Base-by-base conservation (phyloP, 169 alveolate genomes). In the Plasmodium vivax region DNA sequence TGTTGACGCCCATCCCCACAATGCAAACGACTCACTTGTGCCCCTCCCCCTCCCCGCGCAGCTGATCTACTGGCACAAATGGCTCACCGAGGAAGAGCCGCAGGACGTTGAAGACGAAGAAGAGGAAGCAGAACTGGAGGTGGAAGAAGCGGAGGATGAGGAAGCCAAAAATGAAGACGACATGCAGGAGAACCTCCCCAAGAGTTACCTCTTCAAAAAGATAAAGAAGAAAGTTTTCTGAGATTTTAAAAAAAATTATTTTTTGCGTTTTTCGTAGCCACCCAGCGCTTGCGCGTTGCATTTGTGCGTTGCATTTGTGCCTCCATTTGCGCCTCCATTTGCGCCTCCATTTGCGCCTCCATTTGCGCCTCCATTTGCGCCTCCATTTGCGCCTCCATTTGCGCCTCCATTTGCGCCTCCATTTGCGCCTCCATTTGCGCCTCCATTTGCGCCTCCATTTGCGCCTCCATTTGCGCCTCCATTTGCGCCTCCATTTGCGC, bases 11-110 rank as follows among this genome's bases (percentile, higher is more conserved):
- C 16, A 32, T 32, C 47, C 58, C 38, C n/a, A 30, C 12, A 47
- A 10, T 47, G 58, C n/a, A 47, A 47, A 47, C 58, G 58, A 47
- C 12, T 47, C 58, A 2, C 58, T 9, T 47, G 12, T 47, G n/a
- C n/a, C 2, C n/a, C 12, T 12, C 32, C 36, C 34, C 19, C 38
- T 68, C 23, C 4, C 56, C 9, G 12, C 27, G 23, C 74, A 91
- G 95, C 38, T 91, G 83, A 91, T 91, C 51, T 91, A 91, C 41
- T 91, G 95, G 95, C 91, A 82, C n/a, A 80, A 68, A 27, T 91
- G 95, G 95, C 45, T 91, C 62, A 82, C 83, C 27, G 75, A 32
- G 32, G 41, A 81, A 12, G 95, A 82, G 36, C 92, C 72, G 36
- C 75, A 74, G n/a, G 10, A 82, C 7, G 83, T 38, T 14, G 88